Conservation (phyloP, 768 basidiomycete species). For the Arthromyces matolae region DNA sequence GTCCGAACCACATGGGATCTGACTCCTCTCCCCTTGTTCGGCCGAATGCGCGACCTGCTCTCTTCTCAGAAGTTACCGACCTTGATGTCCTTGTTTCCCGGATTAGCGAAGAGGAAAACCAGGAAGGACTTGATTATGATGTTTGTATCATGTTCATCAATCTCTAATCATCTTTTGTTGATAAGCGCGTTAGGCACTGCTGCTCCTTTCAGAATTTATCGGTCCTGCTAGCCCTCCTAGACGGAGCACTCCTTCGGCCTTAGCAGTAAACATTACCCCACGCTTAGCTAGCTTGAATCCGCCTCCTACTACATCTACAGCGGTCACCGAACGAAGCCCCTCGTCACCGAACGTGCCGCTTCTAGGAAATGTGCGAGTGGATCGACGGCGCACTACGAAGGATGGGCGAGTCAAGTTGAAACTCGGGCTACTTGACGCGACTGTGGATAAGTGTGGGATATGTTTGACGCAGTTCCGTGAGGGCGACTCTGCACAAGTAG, state of each 20-base stretch:
- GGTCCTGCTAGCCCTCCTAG: constrained; percentile 41
- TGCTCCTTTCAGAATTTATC: constrained; percentile 57
- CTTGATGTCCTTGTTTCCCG: constrained; percentile 59
- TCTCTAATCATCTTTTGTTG: constrained; percentile 18
- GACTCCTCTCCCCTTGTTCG: constrained; percentile 7
- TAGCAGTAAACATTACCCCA: constrained; percentile 11
- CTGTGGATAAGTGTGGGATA: constrained; percentile 69
- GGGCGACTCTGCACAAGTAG: constrained; percentile 52
- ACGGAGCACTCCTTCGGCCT: constrained; percentile 2
- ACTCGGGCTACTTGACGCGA: constrained; percentile 55
- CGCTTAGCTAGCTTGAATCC: not conserved
- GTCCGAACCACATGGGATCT: not conserved
- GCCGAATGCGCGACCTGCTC: constrained; percentile 7
- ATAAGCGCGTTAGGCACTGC: constrained; percentile 42
- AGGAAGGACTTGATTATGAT: constrained; percentile 58
- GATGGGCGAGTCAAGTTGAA: constrained; percentile 74
- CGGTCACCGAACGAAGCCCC: not conserved
- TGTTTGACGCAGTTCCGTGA: constrained; percentile 69
- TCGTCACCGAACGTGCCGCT: constrained; percentile 26
- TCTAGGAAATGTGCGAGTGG: constrained; percentile 48
- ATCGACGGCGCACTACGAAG: constrained; percentile 53
- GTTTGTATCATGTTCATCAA: constrained; percentile 38
- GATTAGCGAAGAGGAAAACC: constrained; percentile 39
- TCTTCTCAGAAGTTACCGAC: constrained; percentile 48
- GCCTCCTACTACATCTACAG: not conserved